Base-by-base conservation (phyloP, 306 rosid species). In the Sechiopsis laciniata region DNA sequence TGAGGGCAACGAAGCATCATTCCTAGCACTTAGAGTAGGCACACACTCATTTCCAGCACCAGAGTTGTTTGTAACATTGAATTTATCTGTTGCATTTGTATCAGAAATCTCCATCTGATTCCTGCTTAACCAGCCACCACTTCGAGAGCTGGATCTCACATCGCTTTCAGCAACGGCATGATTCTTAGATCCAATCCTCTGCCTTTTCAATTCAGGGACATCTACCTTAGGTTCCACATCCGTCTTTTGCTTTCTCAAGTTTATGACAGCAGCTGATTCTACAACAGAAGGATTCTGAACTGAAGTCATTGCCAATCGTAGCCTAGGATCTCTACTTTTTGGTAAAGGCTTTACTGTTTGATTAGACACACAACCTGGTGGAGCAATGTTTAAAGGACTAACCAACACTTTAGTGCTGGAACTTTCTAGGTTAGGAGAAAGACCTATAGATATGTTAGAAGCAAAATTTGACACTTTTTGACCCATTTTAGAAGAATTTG, bases 281-380 rank as follows among this genome's bases (percentile, higher is more conserved):
- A 35, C 79, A 79, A 82, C 89, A 72, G 96, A 83, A 78, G 84
- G 65, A 73, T 60, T 83, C 12, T 80, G 81, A 76, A 78, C 63
- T 35, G 55, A 42, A n/a, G 80, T 14, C 53, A 76, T 35, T 57
- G 85, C 80, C 72, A 85, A 77, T 59, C 91, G 95, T 70, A 85
- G 96, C 90, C 99, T 88, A 55, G 99, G 99, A 79, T 95, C 99
- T 82, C 97, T 88, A 84, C 83, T 82, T 80, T 84, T 95, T n/a
- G 87, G 81, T 19, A 90, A 75, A 78, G 78, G 73, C 88, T 90
- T 90, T 51, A 76, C 3, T 12, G 67, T 75, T 1, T 87, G 75
- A 77, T 73, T 73, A 56, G 89, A 79, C 68, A 70, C 84, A 46
- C 75, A 78, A 78, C 74, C 71, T 11, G 64, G 52, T 37, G 77